phyloP scores from a whole-genome alignment of 2,329 filamentous ascomycete species.

The Teratosphaeria epicoccoides region DNA sequence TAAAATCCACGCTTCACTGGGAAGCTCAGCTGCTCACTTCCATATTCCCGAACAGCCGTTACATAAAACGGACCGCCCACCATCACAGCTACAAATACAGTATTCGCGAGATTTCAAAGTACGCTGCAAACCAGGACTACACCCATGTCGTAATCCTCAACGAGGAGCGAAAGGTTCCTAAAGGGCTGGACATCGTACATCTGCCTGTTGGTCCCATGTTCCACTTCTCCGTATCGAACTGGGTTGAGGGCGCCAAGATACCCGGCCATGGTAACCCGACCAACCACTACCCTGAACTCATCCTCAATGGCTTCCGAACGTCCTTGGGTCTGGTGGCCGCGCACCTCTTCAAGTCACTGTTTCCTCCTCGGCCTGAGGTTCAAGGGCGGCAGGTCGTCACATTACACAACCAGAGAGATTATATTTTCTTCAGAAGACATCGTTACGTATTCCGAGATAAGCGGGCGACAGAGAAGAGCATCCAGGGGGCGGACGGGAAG shows the following conservation, averaged over 20 bases:
- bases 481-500: constrained; percentile 71
- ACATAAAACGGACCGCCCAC: constrained; percentile 77
- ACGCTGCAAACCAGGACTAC: constrained; percentile 70
- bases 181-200: constrained; percentile 72
- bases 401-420: constrained; percentile 89
- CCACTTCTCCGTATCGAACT: constrained; percentile 84
- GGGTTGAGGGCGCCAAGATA: constrained; percentile 76
- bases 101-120: constrained; percentile 78
- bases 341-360: constrained; percentile 68
- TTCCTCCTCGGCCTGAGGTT: constrained; percentile 72
- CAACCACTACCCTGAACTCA: constrained; percentile 78
- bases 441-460: constrained; percentile 91
- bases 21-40: constrained; percentile 68
- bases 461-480: constrained; percentile 72
- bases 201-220: constrained; percentile 80
- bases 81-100: constrained; percentile 84
- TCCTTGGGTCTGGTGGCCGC: constrained; percentile 81
- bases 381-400: constrained; percentile 83
- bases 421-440: constrained; percentile 84
- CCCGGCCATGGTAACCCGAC: constrained; percentile 86
- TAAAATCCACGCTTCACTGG: constrained; percentile 79
- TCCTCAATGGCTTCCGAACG: constrained; percentile 91
- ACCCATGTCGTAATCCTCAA: constrained; percentile 76
- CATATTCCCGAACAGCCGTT: constrained; percentile 69
- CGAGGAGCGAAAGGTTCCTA: constrained; percentile 78